These are phyloP conservation scores for Cercospora janseana DNA, from an alignment of 2,329 filamentous ascomycete species.

Conservation along the genomic window DNA sequence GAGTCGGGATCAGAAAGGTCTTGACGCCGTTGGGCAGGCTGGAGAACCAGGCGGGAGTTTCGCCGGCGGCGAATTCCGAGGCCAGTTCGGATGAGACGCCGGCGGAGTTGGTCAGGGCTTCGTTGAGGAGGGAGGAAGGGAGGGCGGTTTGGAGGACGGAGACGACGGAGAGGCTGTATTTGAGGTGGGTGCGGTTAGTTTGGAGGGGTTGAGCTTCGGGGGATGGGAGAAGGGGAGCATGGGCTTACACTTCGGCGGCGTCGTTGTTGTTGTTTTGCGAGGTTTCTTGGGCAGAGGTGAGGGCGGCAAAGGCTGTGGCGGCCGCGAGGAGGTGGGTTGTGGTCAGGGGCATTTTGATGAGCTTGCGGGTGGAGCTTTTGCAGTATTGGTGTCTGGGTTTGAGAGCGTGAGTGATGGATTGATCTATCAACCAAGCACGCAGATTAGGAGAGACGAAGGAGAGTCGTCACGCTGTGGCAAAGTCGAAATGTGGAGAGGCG, in stretches of 20 bases:
- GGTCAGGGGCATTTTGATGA: not conserved
- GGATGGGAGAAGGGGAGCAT: not conserved
- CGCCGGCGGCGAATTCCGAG: constrained; percentile 45
- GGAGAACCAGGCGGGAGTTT: constrained; percentile 47
- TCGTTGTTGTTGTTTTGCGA: not conserved
- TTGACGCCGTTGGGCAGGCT: constrained; percentile 47
- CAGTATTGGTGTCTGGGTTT: not conserved
- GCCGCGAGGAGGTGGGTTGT: not conserved
- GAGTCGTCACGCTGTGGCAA: no score
- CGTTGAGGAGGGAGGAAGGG: constrained; percentile 41
- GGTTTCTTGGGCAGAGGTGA: not conserved
- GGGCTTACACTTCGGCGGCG: not conserved
- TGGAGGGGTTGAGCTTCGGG: not conserved
- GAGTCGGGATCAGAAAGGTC: constrained; percentile 41
- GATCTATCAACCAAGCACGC: no score
- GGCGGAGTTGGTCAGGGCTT: constrained; percentile 44
- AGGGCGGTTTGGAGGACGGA: constrained; percentile 47
- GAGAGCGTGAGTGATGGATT: no score
- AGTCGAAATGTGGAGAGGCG: no score
- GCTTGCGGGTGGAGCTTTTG: not conserved
- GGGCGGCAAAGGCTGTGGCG: not conserved
- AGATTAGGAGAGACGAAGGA: no score
- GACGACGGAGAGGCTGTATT: constrained; percentile 40
- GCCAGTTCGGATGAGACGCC: constrained; percentile 44
- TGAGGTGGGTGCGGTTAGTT: not conserved